These are phyloP conservation scores for Endocalyx cinctus DNA, from an alignment of 2,329 filamentous ascomycete genomes.

Conservation along the genomic window DNA sequence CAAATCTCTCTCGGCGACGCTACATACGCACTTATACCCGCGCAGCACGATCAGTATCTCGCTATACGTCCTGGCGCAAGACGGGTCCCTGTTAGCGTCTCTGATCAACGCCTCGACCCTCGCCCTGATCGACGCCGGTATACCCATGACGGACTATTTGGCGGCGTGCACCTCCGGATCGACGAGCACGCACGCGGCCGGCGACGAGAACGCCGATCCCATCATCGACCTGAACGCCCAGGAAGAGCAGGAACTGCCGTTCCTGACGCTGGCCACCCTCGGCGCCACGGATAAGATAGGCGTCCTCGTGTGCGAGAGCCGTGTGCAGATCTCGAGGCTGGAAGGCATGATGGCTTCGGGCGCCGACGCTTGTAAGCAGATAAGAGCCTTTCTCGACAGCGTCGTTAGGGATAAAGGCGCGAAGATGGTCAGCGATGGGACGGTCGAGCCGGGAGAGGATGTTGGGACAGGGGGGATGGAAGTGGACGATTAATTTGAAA, in stretches of 20 bases:
- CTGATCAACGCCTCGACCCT: conserved; percentile 89
- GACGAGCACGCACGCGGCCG: conserved; percentile 60
- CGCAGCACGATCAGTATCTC: conserved; percentile 79
- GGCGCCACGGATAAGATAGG: conserved; percentile 70
- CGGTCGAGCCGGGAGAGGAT: conserved; percentile 42
- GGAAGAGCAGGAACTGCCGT: conserved; percentile 85
- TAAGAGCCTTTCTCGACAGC: conserved; percentile 74
- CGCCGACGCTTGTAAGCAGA: conserved; percentile 85
- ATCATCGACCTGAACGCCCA: conserved; percentile 73
- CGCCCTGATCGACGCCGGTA: conserved; percentile 87
- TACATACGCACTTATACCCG: conserved; percentile 86
- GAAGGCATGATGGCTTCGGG: conserved; percentile 93
- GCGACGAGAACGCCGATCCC: conserved; percentile 68
- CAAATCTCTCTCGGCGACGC: conserved; percentile 68
- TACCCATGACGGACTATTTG: conserved; percentile 92
- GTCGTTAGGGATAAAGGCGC: conserved; percentile 70
- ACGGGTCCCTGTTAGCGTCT: conserved; percentile 84
- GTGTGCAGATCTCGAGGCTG: conserved; percentile 74
- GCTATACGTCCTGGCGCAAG: conserved; percentile 82
- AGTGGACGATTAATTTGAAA: conserved; percentile 31
- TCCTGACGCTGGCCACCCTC: conserved; percentile 78
- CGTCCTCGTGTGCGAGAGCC: conserved; percentile 80
- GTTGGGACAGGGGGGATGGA: conserved; percentile 52
- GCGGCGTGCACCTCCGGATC: conserved; percentile 83
- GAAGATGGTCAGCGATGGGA: conserved; percentile 56